A percentile compares a stretch with the other conserved stretches of the same genome.
These are phyloP conservation scores for Astrothelium macrocarpum DNA, from an alignment of 495 filamentous ascomycete species.

Conservation along the genomic window DNA sequence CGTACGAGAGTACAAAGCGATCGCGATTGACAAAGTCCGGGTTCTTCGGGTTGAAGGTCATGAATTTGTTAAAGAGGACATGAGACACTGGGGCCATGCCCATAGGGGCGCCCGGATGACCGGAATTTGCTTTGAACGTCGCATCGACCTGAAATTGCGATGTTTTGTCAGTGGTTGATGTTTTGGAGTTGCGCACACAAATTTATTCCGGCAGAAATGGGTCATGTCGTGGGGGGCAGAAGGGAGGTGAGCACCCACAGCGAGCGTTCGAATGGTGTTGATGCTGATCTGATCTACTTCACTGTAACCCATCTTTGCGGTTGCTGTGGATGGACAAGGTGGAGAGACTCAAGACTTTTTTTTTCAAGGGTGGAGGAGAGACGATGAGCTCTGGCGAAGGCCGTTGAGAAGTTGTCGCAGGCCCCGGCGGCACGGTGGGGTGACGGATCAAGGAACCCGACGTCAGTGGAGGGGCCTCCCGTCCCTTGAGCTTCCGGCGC, in stretches of 20 bases:
- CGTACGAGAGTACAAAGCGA: constrained; percentile 98
- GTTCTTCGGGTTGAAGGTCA: constrained; percentile 99
- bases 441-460: neutral
- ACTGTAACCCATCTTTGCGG: constrained; percentile 74
- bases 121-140: constrained; percentile 88
- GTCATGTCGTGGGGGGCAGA: too few relatives aligned
- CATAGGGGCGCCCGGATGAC: constrained; percentile 98
- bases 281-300: constrained; percentile 81
- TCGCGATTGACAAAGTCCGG: constrained; percentile 94
- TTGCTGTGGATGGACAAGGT: constrained; percentile 5
- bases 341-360: neutral
- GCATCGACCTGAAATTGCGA: constrained; percentile 73
- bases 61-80: constrained; percentile 97
- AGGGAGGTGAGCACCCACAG: constrained; percentile 52
- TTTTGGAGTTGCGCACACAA: constrained; percentile 6
- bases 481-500: neutral
- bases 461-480: neutral
- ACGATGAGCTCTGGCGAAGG: too few relatives aligned
- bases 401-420: neutral
- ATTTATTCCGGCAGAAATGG: too few relatives aligned
- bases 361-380: neutral
- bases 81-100: constrained; percentile 96
- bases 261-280: constrained; percentile 94
- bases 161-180: constrained; percentile 29
- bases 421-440: neutral